Base-by-base conservation (phyloP, 345 rosid genomes). In the Eucalyptus pauciflora region DNA sequence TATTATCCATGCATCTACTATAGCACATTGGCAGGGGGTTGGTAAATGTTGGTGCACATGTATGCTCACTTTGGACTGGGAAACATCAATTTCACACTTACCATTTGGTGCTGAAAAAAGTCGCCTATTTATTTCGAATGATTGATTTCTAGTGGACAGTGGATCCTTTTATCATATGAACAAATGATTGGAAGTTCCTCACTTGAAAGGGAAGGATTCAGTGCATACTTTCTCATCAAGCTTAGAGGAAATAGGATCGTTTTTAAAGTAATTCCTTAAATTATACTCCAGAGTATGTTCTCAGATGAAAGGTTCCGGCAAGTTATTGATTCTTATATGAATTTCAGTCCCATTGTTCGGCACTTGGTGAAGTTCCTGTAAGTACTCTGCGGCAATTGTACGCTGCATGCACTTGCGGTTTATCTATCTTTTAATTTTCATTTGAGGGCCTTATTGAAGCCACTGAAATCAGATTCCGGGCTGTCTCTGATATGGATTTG, bases 331-430 rank as follows among this genome's bases (percentile, higher is more conserved):
- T 90, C 91, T 81, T 95, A 86, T 90, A 87, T 93, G 89, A 88
- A 94, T 89, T 92, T 91, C 85, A 91, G 90, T 92, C 94, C 95
- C 87, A 93, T 97, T 16, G 89, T 94, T 90, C 94, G 91, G 90
- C 92, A 95, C 88, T 92, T 97, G 80, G 86, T 96, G 92, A 95
- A 93, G 89, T 94, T 96, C 92, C 90, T 97, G 99, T 96, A 92
- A 96, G 97, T 95, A 87, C 85, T 90, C 90, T 86, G 88, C 88
- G 81, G 80, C 67, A 33, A 46, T 86, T 67, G 81, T 79, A 31
- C 27, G 51, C 58, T 54, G 87, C 86, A 51, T 51, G 8, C 18
- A 37, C 67, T 37, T 37, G 86, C 1, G 9, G 29, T 45, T 31
- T 60, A 58, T 67, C 43, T 86, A 14, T n/a, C 37, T 41, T 50